Base-by-base conservation (phyloP, 2,329 filamentous ascomycete genomes). In the Clarireedia monteithiana region DNA sequence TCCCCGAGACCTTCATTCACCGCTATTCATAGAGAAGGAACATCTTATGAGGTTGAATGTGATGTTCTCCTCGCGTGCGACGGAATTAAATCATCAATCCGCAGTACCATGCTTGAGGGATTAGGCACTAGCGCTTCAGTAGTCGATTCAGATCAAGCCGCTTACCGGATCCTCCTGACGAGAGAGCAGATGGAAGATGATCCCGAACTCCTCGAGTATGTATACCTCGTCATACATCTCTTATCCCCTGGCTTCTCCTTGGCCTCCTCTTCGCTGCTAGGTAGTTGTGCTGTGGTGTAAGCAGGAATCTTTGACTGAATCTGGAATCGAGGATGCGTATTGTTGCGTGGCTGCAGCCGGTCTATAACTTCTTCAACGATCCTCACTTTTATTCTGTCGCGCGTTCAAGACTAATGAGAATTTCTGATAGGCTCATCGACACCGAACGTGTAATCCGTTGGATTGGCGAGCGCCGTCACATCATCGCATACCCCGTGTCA, bases 161-260 rank as follows among this genome's bases (percentile, higher is more conserved):
- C 86, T 2, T 91, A 91, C 73, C 81, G 88, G 12, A 88, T 91
- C 70, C 86, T 91, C 81, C 77, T 91, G 17, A 80, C 78, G 1
- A 81, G 87, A 12, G 77, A 81, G 30, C 76, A 85, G 57, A 86
- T 91, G 80, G 71, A 76, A 56, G 62, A 79, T 23, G 85, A 91
- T 62, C 78, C 85, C 0, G 85, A 88, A 60, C 74, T 57, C n/a
- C 14, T 57, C 12, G 76, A 72, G 24, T 77, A 34, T 34, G 30
- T 34, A 14, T 14, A 34, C 12, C 10, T 12, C 3, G 9, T 12
- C 30, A 34, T 9, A 34, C 30, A 34, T 12, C 30, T 34, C 5
- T 12, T 34, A 34, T 12, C 10, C 30, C 3, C 30, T 12, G 30
- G 4, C 9, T 34, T 34, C 30, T 34, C 10, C 30, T 9, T 34